A percentile compares a stretch with the other conserved stretches of the same genome.
phyloP scores from a whole-genome alignment of 306 rosid genomes.

The Medicago arabica region DNA sequence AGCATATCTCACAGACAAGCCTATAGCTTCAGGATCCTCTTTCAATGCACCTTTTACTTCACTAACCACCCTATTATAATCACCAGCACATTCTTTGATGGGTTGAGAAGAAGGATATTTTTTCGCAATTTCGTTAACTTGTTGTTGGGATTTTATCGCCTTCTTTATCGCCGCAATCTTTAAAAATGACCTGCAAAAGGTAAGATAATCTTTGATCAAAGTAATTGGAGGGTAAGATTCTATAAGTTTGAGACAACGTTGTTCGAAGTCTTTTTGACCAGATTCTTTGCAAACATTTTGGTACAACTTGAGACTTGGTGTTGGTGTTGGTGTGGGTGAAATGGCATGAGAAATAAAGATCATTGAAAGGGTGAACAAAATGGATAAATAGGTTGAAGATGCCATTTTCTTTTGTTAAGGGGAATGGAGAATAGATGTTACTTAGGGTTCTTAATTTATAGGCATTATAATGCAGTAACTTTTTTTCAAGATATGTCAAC shows the following conservation, averaged over 20 bases:
- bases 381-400: neutral
- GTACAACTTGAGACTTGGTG: neutral
- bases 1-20: neutral
- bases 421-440: no score
- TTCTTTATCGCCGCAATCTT: neutral
- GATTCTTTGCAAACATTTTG: neutral
- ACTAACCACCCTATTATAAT: neutral
- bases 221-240: neutral
- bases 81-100: neutral
- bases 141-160: neutral
- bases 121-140: no score
- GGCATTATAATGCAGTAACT: no score
- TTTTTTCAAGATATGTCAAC: no score
- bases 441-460: no score
- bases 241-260: neutral
- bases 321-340: neutral
- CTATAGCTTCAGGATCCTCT: accelerated
- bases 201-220: neutral
- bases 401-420: neutral
- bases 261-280: neutral
- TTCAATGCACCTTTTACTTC: neutral
- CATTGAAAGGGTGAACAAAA: neutral
- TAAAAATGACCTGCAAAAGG: neutral
- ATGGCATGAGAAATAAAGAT: neutral
- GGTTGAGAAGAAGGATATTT: slow-evolving; percentile 3